These are phyloP conservation scores for Gastrodia elata DNA, from an alignment of 106 monocot genomes.

Conservation along the genomic window DNA sequence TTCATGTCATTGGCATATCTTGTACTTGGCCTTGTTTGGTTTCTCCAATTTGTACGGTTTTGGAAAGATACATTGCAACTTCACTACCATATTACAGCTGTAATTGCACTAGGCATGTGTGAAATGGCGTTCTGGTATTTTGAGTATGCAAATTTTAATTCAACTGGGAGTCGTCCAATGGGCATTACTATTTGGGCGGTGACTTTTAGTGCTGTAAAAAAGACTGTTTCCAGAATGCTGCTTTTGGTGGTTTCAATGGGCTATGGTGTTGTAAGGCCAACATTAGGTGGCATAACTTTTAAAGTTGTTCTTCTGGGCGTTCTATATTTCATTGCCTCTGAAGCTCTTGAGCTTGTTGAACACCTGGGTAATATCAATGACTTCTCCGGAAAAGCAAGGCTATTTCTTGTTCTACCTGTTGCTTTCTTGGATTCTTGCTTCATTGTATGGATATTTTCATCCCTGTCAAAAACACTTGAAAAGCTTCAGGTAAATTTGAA, in stretches of 20 bases:
- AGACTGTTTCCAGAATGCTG: slow-evolving; percentile 86
- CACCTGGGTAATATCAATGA: slow-evolving; percentile 97
- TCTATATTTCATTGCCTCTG: slow-evolving; percentile 83
- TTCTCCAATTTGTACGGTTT: slow-evolving; percentile 72
- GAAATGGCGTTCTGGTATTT: slow-evolving; percentile 99
- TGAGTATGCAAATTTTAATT: slow-evolving; percentile 94
- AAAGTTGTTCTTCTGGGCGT: slow-evolving; percentile 70
- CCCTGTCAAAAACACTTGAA: slow-evolving; percentile 83
- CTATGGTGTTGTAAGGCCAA: slow-evolving; percentile 75
- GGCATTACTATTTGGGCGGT: slow-evolving; percentile 90
- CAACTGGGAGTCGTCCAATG: slow-evolving; percentile 83
- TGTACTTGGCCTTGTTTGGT: slow-evolving; percentile 83
- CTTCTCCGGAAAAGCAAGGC: slow-evolving; percentile 85
- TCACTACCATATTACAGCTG: slow-evolving; percentile 84
- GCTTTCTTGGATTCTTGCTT: slow-evolving; percentile 86
- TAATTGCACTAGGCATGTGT: slow-evolving; percentile 95
- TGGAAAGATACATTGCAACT: slow-evolving; percentile 89
- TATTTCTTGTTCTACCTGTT: slow-evolving; percentile 86
- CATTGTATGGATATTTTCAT: slow-evolving; percentile 98
- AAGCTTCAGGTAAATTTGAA: slow-evolving; percentile 77
- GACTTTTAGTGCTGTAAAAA: slow-evolving; percentile 89
- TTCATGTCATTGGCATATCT: slow-evolving; percentile 95
- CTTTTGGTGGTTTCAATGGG: slow-evolving; percentile 98
- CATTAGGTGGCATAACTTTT: slow-evolving; percentile 77
- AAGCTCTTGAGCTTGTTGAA: slow-evolving; percentile 95